These are phyloP conservation scores for Salvia sclarea DNA, from an alignment of 305 asterid genomes.

Conservation along the genomic window DNA sequence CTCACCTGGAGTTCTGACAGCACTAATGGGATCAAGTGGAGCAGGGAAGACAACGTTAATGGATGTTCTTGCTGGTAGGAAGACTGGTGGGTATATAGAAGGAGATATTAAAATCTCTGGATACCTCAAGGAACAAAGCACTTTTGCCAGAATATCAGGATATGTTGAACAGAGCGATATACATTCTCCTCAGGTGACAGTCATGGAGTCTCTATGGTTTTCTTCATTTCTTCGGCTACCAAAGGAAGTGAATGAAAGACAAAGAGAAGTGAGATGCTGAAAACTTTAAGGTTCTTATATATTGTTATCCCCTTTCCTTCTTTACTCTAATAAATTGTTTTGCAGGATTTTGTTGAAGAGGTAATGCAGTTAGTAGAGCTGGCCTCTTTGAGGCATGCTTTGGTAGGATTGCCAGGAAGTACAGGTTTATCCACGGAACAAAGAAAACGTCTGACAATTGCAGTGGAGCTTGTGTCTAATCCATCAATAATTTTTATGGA, in stretches of 20 bases:
- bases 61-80: slow-evolving; percentile 97
- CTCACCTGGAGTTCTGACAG: slow-evolving; percentile 86
- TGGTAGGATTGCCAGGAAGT: slow-evolving; percentile 89
- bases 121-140: slow-evolving; percentile 64
- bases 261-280: slow-evolving; percentile 61
- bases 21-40: slow-evolving; percentile 88
- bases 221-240: slow-evolving; percentile 85
- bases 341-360: slow-evolving; percentile 88
- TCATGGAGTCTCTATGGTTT: slow-evolving; percentile 75
- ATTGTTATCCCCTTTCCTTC: background rate
- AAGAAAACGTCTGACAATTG: slow-evolving; percentile 87
- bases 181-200: slow-evolving; percentile 92
- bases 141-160: slow-evolving; percentile 87
- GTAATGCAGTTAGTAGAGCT: slow-evolving; percentile 89
- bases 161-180: slow-evolving; percentile 90
- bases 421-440: slow-evolving; percentile 90
- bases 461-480: slow-evolving; percentile 92
- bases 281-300: slow-evolving; percentile 4
- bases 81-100: slow-evolving; percentile 82
- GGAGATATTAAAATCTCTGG: slow-evolving; percentile 88
- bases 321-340: slow-evolving; percentile 1
- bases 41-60: slow-evolving; percentile 94
- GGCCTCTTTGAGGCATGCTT: slow-evolving; percentile 66
- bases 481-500: slow-evolving; percentile 94
- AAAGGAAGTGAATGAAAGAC: slow-evolving; percentile 56